phyloP scores from a whole-genome alignment of 371 early-diverging fungal species.

The Blakeslea trispora region DNA sequence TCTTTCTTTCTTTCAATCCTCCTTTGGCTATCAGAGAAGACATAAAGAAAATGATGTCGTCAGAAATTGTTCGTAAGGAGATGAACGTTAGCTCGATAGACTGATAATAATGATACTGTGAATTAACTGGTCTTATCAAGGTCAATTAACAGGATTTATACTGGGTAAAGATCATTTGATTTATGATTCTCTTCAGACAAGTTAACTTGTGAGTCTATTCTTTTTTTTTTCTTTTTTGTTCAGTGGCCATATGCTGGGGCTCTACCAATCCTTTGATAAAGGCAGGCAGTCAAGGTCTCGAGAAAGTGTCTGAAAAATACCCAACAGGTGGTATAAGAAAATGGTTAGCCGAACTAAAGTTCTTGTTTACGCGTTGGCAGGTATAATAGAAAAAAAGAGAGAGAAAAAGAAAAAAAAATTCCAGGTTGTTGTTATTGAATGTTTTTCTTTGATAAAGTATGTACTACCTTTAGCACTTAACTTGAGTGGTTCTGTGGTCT shows the following conservation, averaged over 20 bases:
- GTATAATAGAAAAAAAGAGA: conserved; percentile 33
- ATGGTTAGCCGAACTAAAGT: conserved; percentile 70
- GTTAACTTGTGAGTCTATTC: background rate
- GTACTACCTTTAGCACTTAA: conserved; percentile 86
- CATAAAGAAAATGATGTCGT: no score
- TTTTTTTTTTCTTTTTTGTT: background rate
- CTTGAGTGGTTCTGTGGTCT: conserved; percentile 86
- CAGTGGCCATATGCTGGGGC: conserved; percentile 93
- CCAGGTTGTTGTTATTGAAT: background rate
- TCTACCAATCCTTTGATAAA: conserved; percentile 95
- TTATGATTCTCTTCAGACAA: background rate
- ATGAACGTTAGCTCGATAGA: no score
- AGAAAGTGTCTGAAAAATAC: conserved; percentile 53
- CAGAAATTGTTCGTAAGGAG: no score
- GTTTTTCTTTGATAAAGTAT: conserved; percentile 51
- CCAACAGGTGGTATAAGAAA: conserved; percentile 55
- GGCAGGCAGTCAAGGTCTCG: conserved; percentile 80
- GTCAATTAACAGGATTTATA: conserved; percentile 31
- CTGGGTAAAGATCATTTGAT: conserved; percentile 16
- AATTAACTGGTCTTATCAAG: conserved; percentile 5
- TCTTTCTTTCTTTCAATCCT: no score
- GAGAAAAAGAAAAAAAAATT: background rate
- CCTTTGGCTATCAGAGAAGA: no score
- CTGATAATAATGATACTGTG: background rate
- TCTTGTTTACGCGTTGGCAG: conserved; percentile 86